Evolutionary conservation across 768 basidiomycete species (phyloP), one percentile per base, ranked within the genome.

Genomic region (Xerocomellus chrysenteron): DNA sequence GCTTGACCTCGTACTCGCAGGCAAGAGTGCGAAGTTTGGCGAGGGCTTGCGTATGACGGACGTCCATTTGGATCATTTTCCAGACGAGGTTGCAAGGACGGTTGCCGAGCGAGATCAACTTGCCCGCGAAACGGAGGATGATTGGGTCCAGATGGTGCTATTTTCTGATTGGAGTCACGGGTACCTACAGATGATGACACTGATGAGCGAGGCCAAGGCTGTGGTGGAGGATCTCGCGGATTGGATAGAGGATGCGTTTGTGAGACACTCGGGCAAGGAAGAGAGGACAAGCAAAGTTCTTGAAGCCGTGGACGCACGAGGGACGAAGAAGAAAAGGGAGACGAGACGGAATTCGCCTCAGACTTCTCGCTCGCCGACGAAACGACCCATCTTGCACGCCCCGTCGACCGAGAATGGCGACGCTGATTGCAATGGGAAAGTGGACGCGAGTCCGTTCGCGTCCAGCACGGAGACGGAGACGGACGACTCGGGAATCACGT

Each of bases 141-240:
- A 97, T 69, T 95, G 94, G 94, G 93, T 97, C 21, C 88, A 90
- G 70, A 87, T 94, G 79, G 86, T 91, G 60, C 82, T 98, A 54
- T 92, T 96, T 72, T 90, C 91, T 32, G 95, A 95, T 47, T 98
- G 95, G 97, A 93, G 92, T 65, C 94, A 97, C 72, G 96, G 94
- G 37, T 98, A 94, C 75, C 80, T 96, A 64, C 96, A 97, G 76
- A 99, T 99, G 96, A 82, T 88, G 39, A 76, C 83, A 24, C 72
- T 98, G 63, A 90, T 99, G 84, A 76, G 73, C 41, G 94, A 95
- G 64, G 92, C 90, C 16, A 83, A 80, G 66, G 82, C 81, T 54
- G 89, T 87, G 21, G 86, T 95, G 60, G 80, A 84, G 58, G 89
- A 92, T 59, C 78, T 94, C 57, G 95, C 88, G 11, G 91, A 91